A percentile compares a stretch with the other conserved stretches of the same genome.
Conservation (phyloP, 2,329 filamentous ascomycete genomes). For the Penicillium concentricum region DNA sequence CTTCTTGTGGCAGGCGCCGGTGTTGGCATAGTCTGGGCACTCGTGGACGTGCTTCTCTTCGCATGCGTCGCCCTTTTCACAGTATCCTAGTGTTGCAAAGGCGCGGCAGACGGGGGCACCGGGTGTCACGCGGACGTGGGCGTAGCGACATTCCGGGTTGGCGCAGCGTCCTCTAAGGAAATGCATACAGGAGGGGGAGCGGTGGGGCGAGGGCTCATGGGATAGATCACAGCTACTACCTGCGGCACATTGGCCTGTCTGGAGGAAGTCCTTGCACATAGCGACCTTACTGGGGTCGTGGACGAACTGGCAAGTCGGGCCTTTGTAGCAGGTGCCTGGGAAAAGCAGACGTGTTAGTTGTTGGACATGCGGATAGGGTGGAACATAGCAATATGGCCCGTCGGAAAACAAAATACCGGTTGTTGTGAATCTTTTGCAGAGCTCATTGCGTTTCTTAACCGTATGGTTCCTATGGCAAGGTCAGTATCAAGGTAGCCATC, state of each 20-base stretch:
- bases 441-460: constrained; percentile 68
- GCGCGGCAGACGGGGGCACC: constrained; percentile 76
- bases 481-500: constrained; percentile 18
- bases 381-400: constrained; percentile 15
- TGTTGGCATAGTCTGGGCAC: constrained; percentile 94
- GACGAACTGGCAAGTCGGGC: constrained; percentile 72
- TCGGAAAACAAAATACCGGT: constrained; percentile 48
- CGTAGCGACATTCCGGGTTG: constrained; percentile 81
- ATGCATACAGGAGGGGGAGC: constrained; percentile 84
- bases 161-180: constrained; percentile 87
- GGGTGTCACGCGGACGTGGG: constrained; percentile 76
- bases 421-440: constrained; percentile 65
- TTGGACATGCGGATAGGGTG: neutral
- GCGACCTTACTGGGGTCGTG: constrained; percentile 87
- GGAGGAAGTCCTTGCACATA: constrained; percentile 83
- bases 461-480: constrained; percentile 36
- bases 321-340: constrained; percentile 80
- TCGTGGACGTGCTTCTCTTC: constrained; percentile 83
- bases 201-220: constrained; percentile 78
- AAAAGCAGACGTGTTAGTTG: constrained; percentile 34
- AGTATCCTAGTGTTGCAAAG: constrained; percentile 87
- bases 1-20: constrained; percentile 74
- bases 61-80: constrained; percentile 76
- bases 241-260: constrained; percentile 72
- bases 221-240: constrained; percentile 86